Evolutionary conservation across 129 eudicot genomes (phyloP).

Genomic region (Scalesia atractyloides): DNA sequence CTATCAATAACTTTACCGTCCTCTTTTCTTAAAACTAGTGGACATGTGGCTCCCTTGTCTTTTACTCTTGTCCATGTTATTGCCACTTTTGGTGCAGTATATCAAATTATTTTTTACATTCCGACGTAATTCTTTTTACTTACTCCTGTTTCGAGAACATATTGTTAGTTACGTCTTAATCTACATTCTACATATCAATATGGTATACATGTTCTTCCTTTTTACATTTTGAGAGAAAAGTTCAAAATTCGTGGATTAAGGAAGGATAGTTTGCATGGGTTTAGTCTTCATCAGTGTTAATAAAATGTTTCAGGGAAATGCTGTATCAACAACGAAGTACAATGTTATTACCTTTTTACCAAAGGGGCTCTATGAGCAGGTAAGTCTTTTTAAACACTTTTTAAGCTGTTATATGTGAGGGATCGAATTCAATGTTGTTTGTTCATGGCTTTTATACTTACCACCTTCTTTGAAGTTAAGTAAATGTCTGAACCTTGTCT

Average conservation of each 20-base stretch:
- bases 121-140: background rate
- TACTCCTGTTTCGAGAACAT: background rate
- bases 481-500: conserved; percentile 22
- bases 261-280: conserved; percentile 13
- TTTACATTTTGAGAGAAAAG: background rate
- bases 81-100: conserved; percentile 7
- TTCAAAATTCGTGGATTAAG: conserved; percentile 10
- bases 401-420: conserved; percentile 6
- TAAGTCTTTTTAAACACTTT: conserved; percentile 31
- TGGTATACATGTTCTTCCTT: conserved; percentile 7
- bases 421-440: background rate
- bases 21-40: background rate
- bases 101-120: conserved; percentile 13
- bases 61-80: conserved; percentile 2
- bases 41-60: background rate
- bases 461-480: conserved; percentile 5
- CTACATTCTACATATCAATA: background rate
- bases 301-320: conserved; percentile 74
- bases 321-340: conserved; percentile 97
- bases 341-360: conserved; percentile 84
- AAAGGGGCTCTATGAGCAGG: conserved; percentile 97
- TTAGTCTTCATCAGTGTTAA: conserved; percentile 1
- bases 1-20: conserved; percentile 3
- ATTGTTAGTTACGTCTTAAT: conserved; percentile 3
- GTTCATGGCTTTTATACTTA: background rate